Base-by-base conservation (phyloP, 2,329 filamentous ascomycete genomes). In the Colletotrichum liriopes region DNA sequence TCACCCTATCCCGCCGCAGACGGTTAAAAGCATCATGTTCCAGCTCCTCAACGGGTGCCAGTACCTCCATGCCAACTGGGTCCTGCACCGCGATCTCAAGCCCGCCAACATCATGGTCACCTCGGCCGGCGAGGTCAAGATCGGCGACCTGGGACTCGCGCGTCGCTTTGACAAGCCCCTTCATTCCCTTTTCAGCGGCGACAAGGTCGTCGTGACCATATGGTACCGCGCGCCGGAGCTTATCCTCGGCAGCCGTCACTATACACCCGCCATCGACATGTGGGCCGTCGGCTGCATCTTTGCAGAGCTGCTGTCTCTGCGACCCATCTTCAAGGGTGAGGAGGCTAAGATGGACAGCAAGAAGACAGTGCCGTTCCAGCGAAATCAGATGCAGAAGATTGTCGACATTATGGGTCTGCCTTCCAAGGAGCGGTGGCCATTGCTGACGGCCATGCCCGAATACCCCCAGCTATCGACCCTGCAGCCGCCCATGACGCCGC, bases 41-140 rank as follows among this genome's bases (percentile, higher is more conserved):
- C 96, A 99, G 84, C 90, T 99, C 5, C 89, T 99, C 74, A 97
- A 98, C 79, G 96, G 96, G 20, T 92, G 97, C 72, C 92, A 97
- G 76, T 99, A 99, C 79, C 89, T 99, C 1, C 96, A 99, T 81
- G 93, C 92, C 73, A 98, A 97, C 81, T 99, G 96, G 96, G 94
- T 99, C 47, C 89, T 99, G 72, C 96, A 99, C 82, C 94, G 96
- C 56, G 96, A 99, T 82, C 87, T 99, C 63, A 99, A 99, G 81
- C 96, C 96, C 3, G 96, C 96, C 76, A 99, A 99, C 81, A 99
- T 99, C 84, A 97, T 99, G 92, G 96, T 99, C 59, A 98, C 95
- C 1, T 96, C 94, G 8, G 85, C 86, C 6, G 96, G 96, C 14
- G 93, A 94, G 75, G 95, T 99, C 76, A 96, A 96, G 80, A 98